Conservation (phyloP, 805 yeast genomes). For the Starmerella geochares region DNA sequence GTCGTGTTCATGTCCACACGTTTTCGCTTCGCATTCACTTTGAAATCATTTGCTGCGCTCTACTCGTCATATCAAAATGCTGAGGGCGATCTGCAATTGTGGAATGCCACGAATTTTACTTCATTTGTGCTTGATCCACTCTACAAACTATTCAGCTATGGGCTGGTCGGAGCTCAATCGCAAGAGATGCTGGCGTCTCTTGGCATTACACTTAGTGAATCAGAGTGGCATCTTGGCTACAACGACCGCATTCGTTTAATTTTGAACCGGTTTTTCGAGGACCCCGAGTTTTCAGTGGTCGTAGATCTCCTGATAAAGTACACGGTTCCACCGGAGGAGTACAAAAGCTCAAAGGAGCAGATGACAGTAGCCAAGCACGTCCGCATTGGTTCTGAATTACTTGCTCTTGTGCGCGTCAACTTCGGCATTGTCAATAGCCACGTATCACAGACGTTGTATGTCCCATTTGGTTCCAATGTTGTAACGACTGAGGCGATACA, state of each 20-base stretch:
- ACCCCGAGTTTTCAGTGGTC: not conserved
- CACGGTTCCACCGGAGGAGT: not conserved
- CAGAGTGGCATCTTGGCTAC: conserved; percentile 4
- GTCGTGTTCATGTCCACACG: conserved; percentile 66
- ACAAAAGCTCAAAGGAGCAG: too few species aligned
- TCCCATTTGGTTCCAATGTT: conserved; percentile 1
- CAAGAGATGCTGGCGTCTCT: conserved; percentile 38
- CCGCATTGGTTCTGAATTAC: not conserved
- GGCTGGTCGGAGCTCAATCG: conserved; percentile 44
- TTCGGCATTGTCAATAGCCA: not conserved
- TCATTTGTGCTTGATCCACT: conserved; percentile 65
- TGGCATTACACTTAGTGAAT: conserved; percentile 28
- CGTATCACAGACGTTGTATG: not conserved
- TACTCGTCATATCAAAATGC: conserved; percentile 31
- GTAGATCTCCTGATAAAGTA: conserved; percentile 1
- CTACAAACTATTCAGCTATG: conserved; percentile 58
- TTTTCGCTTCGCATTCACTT: conserved; percentile 53
- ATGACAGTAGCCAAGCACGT: not conserved
- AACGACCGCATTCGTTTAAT: conserved; percentile 10
- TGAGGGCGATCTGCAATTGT: conserved; percentile 39
- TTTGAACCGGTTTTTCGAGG: conserved; percentile 13
- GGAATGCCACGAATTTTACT: conserved; percentile 62
- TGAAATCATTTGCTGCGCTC: conserved; percentile 54
- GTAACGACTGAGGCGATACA: not conserved
- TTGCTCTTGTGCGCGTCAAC: not conserved